phyloP scores from a whole-genome alignment of 805 yeast species.

The Yarrowia divulgata region DNA sequence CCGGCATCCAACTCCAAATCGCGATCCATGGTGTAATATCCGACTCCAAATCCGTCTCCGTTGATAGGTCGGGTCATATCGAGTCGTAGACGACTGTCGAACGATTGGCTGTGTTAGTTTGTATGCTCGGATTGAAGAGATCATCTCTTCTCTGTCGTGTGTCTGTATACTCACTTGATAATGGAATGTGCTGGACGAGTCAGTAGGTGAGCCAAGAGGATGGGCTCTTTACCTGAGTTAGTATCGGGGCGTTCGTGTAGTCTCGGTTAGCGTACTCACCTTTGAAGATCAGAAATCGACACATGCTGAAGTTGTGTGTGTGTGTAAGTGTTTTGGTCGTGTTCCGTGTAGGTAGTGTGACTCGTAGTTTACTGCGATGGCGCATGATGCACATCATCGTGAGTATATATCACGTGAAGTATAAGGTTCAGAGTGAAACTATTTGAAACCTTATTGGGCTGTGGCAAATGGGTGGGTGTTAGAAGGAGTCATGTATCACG shows the following conservation, averaged over 20 bases:
- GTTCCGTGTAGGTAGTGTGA: slow-evolving; percentile 3
- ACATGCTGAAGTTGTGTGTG: slow-evolving; percentile 56
- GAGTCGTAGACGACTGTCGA: slow-evolving; percentile 84
- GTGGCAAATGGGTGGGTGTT: slow-evolving; percentile 5
- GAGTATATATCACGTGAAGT: slow-evolving; percentile 30
- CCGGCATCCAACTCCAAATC: slow-evolving; percentile 63
- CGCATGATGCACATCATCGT: slow-evolving; percentile 29
- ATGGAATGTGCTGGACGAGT: slow-evolving; percentile 97
- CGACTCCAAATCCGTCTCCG: slow-evolving; percentile 98
- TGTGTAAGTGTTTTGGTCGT: background rate
- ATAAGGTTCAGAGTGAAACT: background rate
- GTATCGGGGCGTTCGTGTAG: background rate
- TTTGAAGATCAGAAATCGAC: slow-evolving; percentile 89
- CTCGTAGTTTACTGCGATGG: slow-evolving; percentile 24
- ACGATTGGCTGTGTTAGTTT: slow-evolving; percentile 66
- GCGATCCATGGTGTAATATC: slow-evolving; percentile 74
- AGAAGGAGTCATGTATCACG: no score
- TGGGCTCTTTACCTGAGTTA: slow-evolving; percentile 75
- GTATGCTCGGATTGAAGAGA: background rate
- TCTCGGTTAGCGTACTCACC: slow-evolving; percentile 45
- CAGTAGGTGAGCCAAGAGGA: slow-evolving; percentile 80
- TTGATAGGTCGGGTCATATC: slow-evolving; percentile 89
- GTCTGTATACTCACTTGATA: slow-evolving; percentile 61
- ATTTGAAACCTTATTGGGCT: background rate
- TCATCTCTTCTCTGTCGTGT: background rate